Percentiles rank a stretch among this genome's conserved stretches.
Evolutionary conservation across 176 grass and related monocot species (phyloP).

Genomic region (Pontederia paniculata): DNA sequence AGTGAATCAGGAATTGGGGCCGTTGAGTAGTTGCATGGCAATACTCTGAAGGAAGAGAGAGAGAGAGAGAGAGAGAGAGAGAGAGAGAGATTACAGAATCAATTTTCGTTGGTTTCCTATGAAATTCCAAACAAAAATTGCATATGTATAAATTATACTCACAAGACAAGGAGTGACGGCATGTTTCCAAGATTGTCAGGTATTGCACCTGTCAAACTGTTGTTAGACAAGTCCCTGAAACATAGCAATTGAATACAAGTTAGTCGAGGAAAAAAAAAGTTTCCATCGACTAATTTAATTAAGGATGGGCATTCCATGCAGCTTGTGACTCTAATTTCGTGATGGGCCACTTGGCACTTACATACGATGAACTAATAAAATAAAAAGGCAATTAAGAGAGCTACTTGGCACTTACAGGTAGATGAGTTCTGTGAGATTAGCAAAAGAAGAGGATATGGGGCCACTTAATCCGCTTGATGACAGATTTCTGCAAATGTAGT

Average conservation of each 20-base stretch:
- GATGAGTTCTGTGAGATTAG: slow-evolving; percentile 22
- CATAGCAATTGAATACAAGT: background rate
- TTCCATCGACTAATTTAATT: too few relatives aligned
- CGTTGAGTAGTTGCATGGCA: slow-evolving; percentile 46
- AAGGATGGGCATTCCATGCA: too few relatives aligned
- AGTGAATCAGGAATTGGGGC: slow-evolving; percentile 37
- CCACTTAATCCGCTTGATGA: slow-evolving; percentile 36
- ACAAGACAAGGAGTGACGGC: slow-evolving; percentile 41
- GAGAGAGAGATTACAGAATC: too few relatives aligned
- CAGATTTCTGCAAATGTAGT: slow-evolving; percentile 22
- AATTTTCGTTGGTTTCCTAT: too few relatives aligned
- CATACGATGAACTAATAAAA: too few relatives aligned
- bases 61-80: background rate
- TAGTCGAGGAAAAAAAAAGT: too few relatives aligned
- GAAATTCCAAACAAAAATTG: too few relatives aligned
- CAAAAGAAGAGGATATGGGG: slow-evolving; percentile 28
- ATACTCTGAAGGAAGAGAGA: slow-evolving; percentile 34
- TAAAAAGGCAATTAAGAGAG: too few relatives aligned
- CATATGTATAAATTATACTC: slow-evolving; percentile 15
- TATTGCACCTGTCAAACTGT: slow-evolving; percentile 50
- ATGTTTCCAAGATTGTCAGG: slow-evolving; percentile 49
- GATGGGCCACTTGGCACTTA: slow-evolving; percentile 12
- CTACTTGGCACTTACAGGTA: slow-evolving; percentile 22
- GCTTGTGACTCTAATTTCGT: too few relatives aligned
- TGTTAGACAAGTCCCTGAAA: slow-evolving; percentile 57